Evolutionary conservation across 495 filamentous ascomycete genomes (phyloP).

Genomic region (Daldinia vernicosa): DNA sequence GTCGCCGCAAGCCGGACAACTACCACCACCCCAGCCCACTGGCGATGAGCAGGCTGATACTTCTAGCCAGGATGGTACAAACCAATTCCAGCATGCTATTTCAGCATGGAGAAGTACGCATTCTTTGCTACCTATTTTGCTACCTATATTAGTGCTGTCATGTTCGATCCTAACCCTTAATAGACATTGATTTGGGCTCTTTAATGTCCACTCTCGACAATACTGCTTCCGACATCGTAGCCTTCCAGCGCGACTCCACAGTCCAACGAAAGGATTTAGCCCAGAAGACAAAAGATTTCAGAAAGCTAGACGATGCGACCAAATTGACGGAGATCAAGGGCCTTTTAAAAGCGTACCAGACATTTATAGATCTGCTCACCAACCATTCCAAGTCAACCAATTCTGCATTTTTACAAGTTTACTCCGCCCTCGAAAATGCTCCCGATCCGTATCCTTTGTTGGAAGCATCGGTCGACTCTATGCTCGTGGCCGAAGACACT

Average conservation of each 20-base stretch:
- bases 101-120: slow-evolving; percentile 91
- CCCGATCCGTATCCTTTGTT: slow-evolving; percentile 96
- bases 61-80: slow-evolving; percentile 64
- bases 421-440: slow-evolving; percentile 92
- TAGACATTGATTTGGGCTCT: slow-evolving; percentile 87
- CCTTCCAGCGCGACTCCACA: slow-evolving; percentile 88
- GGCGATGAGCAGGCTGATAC: slow-evolving; percentile 30
- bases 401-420: slow-evolving; percentile 88
- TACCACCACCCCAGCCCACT: slow-evolving; percentile 28
- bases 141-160: slow-evolving; percentile 18
- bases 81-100: slow-evolving; percentile 95
- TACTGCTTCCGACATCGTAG: slow-evolving; percentile 90
- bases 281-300: slow-evolving; percentile 97
- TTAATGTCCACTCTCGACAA: slow-evolving; percentile 89
- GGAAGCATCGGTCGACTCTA: slow-evolving; percentile 93
- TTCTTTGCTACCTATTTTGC: slow-evolving; percentile 5
- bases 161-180: slow-evolving; percentile 44
- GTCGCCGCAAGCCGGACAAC: slow-evolving; percentile 35
- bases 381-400: slow-evolving; percentile 93
- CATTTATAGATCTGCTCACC: slow-evolving; percentile 94
- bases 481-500: slow-evolving; percentile 88
- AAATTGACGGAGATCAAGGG: slow-evolving; percentile 90
- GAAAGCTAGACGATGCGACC: slow-evolving; percentile 89
- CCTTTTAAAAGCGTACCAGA: slow-evolving; percentile 96
- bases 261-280: slow-evolving; percentile 96